A percentile compares a stretch with the other conserved stretches of the same genome.
These are phyloP conservation scores for Lachancea sp. DNA, from an alignment of 805 yeast species.

Conservation along the genomic window DNA sequence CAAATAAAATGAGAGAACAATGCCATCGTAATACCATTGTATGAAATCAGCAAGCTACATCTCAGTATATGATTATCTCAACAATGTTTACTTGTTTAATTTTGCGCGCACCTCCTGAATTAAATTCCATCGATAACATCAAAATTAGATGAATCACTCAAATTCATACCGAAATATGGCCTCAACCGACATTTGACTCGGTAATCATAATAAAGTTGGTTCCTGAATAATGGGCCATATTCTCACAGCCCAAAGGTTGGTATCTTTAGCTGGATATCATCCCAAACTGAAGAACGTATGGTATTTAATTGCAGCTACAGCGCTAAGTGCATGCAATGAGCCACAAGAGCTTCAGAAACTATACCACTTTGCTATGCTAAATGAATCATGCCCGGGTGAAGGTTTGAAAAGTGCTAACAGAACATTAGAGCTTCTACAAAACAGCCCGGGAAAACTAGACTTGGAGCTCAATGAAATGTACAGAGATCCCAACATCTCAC, in stretches of 20 bases:
- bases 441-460: slow-evolving; percentile 8
- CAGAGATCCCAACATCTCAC: slow-evolving; percentile 17
- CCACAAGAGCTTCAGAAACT: slow-evolving; percentile 75
- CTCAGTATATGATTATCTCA: no score
- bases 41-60: no score
- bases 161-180: no score
- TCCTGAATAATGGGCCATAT: slow-evolving; percentile 7
- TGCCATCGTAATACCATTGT: no score
- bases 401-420: slow-evolving; percentile 19
- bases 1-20: no score
- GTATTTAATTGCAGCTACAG: slow-evolving; percentile 76
- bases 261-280: slow-evolving; percentile 33
- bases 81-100: no score
- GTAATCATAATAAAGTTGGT: no score
- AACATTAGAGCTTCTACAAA: slow-evolving; percentile 14
- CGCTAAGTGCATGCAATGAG: slow-evolving; percentile 72
- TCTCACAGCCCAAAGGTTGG: slow-evolving; percentile 26
- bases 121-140: no score
- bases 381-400: slow-evolving; percentile 1
- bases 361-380: slow-evolving; percentile 56
- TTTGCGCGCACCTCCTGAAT: no score
- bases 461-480: slow-evolving; percentile 19
- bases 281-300: slow-evolving; percentile 54
- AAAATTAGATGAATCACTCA: not conserved
- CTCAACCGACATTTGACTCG: no score